Base-by-base conservation (phyloP, 768 basidiomycete species). In the Lactarius deliciosus region DNA sequence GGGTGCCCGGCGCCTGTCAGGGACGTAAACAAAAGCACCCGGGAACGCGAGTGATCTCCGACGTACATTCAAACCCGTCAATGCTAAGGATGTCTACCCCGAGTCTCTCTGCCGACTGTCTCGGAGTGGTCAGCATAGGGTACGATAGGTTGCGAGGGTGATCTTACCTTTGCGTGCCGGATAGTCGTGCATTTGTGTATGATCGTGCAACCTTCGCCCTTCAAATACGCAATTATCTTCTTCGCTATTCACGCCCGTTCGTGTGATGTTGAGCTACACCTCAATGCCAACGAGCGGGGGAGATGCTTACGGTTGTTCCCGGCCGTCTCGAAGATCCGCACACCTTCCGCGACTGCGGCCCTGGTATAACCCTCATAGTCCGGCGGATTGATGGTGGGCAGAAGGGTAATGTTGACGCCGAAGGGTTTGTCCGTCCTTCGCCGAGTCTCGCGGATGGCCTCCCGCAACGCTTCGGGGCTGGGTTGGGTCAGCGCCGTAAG, bases 151-250 rank as follows among this genome's bases (percentile, higher is more conserved):
- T 18, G 18, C 13, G 47, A 43, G 28, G n/a, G n/a, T 8, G 32
- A 18, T 36, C 18, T 59, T 9, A 90, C 89, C 83, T 92, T 89
- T 3, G 92, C 93, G 76, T 96, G 94, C 57, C 90, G 82, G 65
- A 94, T 86, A 4, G 87, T 87, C 0, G 93, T 94, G 75, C 93
- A 95, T 69, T 97, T 98, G 76, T 97, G 96, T 30, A 97, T 84
- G 15, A 97, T 88, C 66, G 89, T 81, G 69, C 90, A 90, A 1
- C 83, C 82, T 40, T 90, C 79, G n/a, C 81, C 81, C 78, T 96
- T 96, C 76, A 95, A 88, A 74, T 85, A 90, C 61, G 85, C 83
- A 76, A 97, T 89, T 50, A 95, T 77, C 3, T 86, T 84, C 20
- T 86, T 89, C 43, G 92, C 92, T 94, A 69, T 41, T 9, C n/a